A percentile compares a stretch with the other conserved stretches of the same genome.
Evolutionary conservation across 108 stramenopile genomes (phyloP).

Genomic region (Epithemia pelagica): DNA sequence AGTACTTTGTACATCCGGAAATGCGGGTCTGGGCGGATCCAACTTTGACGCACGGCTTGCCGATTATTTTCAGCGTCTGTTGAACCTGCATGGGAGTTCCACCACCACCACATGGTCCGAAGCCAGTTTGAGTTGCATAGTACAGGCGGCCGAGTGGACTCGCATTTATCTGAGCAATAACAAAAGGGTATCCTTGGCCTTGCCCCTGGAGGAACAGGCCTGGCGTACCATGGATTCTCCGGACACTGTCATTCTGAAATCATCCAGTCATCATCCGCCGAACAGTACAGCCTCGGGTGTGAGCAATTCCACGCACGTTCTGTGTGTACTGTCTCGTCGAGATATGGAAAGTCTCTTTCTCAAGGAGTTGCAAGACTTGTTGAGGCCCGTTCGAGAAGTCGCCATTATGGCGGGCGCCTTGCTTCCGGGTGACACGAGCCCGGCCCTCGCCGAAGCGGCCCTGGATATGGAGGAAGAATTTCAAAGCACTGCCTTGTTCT

Average conservation of each 20-base stretch:
- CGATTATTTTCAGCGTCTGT: slow-evolving; percentile 36
- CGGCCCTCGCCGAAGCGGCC: slow-evolving; percentile 54
- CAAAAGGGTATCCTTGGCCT: slow-evolving; percentile 35
- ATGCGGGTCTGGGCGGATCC: slow-evolving; percentile 83
- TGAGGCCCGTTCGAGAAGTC: slow-evolving; percentile 75
- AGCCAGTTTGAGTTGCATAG: slow-evolving; percentile 31
- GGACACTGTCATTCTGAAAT: neutral
- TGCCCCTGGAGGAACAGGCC: slow-evolving; percentile 63
- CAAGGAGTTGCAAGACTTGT: slow-evolving; percentile 51
- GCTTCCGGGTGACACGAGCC: slow-evolving; percentile 75
- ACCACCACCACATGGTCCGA: slow-evolving; percentile 13
- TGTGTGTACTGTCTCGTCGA: slow-evolving; percentile 38
- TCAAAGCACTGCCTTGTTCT: slow-evolving; percentile 2
- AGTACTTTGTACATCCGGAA: slow-evolving; percentile 86
- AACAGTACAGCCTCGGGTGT: slow-evolving; percentile 10
- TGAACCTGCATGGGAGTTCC: slow-evolving; percentile 24
- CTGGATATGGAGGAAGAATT: slow-evolving; percentile 45
- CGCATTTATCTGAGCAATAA: slow-evolving; percentile 70
- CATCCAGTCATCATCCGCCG: neutral
- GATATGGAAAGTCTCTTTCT: slow-evolving; percentile 57
- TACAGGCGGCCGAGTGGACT: slow-evolving; percentile 58
- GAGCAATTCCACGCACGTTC: slow-evolving; percentile 23
- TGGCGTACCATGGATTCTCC: slow-evolving; percentile 27
- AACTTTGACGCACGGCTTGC: slow-evolving; percentile 85
- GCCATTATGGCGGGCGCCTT: slow-evolving; percentile 78